Evolutionary conservation across 2,329 filamentous ascomycete species (phyloP), one percentile per base, ranked within the genome.

Genomic region (Arthrobotrys sinensis): DNA sequence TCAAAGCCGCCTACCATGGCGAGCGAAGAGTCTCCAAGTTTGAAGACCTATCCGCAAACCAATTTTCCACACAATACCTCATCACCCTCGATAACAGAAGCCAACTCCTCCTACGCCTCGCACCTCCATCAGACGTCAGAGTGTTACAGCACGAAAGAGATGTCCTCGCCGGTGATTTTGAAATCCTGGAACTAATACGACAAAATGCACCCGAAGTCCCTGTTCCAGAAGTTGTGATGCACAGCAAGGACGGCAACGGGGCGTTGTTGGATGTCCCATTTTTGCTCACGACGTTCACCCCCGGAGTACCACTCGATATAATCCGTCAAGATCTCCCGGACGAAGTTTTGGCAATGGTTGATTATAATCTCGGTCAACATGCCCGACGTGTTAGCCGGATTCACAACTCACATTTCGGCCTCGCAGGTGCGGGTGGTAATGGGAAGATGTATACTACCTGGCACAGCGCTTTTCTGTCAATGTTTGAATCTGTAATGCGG

Each of bases 401-500:
- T 65, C 52, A 55, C 53, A 40, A 64, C 60, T 76, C 68, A 50
- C 57, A 73, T 48, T 48, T 75, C 32, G 66, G 38, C 66, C 80
- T 46, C 38, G 79, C 53, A 45, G 57, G 28, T 34, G 50, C 65
- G 14, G 53, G 52, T 34, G 79, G 45, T 40, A 79, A 38, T 28
- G 76, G 80, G 81, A 64, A 84, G 84, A 46, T 83, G 82, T 81
- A 81, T 1, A 82, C 82, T 4, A 86, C 85, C 1, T 91, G 90
- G 90, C 86, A 86, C 0, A 84, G 86, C 36, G 88, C 89, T 0
- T 91, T 91, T 68, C 86, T 88, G 45, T 84, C 85, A 2, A 83
- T 91, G 68, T 82, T 91, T 7, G 89, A 91, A 80, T 85, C 85
- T 0, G 84, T 89, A 2, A 82, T 91, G 16, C 85, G 88, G 8